Base-by-base conservation (phyloP, 1,284 basidiomycete genomes). In the Golubevia pallescens region DNA sequence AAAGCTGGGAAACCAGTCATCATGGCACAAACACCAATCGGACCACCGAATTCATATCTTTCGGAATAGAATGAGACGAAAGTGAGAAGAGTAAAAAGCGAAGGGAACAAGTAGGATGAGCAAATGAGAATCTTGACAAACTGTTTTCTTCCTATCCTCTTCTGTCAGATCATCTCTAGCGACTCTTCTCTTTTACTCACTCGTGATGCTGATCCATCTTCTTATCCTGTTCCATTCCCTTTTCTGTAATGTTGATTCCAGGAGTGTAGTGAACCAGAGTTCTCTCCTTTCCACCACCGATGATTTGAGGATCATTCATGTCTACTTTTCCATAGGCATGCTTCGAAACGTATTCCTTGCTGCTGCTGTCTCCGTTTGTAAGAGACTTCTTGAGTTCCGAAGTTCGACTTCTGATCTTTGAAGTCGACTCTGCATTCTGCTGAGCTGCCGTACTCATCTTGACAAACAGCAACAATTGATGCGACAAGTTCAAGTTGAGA, bases 31-130 rank as follows among this genome's bases (percentile, higher is more conserved):
- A 95, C 94, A 58, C 97, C 96, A 87, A 89, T 88, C 55, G 96
- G 95, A 6, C 96, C 96, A 74, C 96, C 97, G 80, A 99, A 99
- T 87, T 99, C 95, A 87, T 93, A 97, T 52, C 92, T 93, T n/a
- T n/a, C n/a, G n/a, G n/a, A n/a, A n/a, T n/a, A n/a, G n/a, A n/a
- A n/a, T n/a, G n/a, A n/a, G n/a, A n/a, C n/a, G n/a, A n/a, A n/a
- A n/a, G n/a, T n/a, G n/a, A n/a, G n/a, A n/a, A n/a, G n/a, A n/a
- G n/a, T n/a, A n/a, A n/a, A n/a, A n/a, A n/a, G n/a, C n/a, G n/a
- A n/a, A n/a, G n/a, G n/a, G n/a, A n/a, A n/a, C n/a, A n/a, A n/a
- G n/a, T n/a, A n/a, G n/a, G n/a, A n/a, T n/a, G n/a, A n/a, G n/a
- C n/a, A n/a, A n/a, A n/a, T n/a, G n/a, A n/a, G n/a, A n/a, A n/a